These are phyloP conservation scores for Fusarium algeriense DNA, from an alignment of 2,329 filamentous ascomycete species.

Conservation along the genomic window DNA sequence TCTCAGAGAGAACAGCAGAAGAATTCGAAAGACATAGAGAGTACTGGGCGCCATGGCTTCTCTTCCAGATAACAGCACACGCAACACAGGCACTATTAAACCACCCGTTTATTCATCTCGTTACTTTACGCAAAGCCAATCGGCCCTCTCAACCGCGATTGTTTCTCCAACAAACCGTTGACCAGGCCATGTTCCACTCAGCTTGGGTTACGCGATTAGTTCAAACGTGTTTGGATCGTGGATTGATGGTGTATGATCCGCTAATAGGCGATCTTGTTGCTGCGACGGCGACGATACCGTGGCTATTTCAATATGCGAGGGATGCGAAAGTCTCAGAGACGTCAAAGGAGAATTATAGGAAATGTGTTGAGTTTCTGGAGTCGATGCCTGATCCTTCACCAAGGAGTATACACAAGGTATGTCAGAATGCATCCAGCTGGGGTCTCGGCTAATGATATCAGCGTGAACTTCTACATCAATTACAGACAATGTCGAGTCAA, in stretches of 20 bases:
- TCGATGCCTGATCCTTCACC: slow-evolving; percentile 35
- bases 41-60: slow-evolving; percentile 41
- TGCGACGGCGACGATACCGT: slow-evolving; percentile 39
- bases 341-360: slow-evolving; percentile 34
- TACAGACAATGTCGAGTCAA: slow-evolving; percentile 39
- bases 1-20: slow-evolving; percentile 30
- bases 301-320: slow-evolving; percentile 43
- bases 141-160: slow-evolving; percentile 32
- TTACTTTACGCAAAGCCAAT: slow-evolving; percentile 19
- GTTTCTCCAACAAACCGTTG: slow-evolving; percentile 38
- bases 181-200: slow-evolving; percentile 44
- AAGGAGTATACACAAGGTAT: slow-evolving; percentile 24
- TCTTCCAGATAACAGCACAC: slow-evolving; percentile 38
- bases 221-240: slow-evolving; percentile 39
- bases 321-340: slow-evolving; percentile 31
- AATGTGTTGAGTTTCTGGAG: slow-evolving; percentile 30
- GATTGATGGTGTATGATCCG: slow-evolving; percentile 35
- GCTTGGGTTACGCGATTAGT: slow-evolving; percentile 38
- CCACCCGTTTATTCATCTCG: slow-evolving; percentile 42
- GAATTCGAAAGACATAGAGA: slow-evolving; percentile 35
- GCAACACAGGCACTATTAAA: slow-evolving; percentile 36
- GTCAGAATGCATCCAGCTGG: accelerated
- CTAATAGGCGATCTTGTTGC: slow-evolving; percentile 41
- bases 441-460: background rate
- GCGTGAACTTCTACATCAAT: slow-evolving; percentile 25